Evolutionary conservation across 208 protist genomes (phyloP), one percentile per base, ranked within the genome.

Genomic region (Wallacemonas sp.): DNA sequence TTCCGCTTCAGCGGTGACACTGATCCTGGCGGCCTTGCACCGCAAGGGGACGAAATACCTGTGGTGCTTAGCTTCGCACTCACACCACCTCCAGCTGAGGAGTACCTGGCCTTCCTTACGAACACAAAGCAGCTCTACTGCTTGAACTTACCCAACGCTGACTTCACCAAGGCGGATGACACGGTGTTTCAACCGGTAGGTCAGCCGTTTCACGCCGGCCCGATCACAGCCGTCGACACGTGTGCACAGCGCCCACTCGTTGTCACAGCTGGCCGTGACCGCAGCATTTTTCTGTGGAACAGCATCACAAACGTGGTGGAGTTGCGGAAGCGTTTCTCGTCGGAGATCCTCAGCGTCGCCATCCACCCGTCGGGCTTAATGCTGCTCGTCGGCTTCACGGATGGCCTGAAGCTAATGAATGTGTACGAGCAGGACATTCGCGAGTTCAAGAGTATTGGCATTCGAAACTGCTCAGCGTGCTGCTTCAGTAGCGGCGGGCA

Each of bases 331-430:
- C 53, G 76, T 27, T 98, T 98, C 68, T 58, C 64, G n/a, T 85
- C 96, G 45, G 94, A 98, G 57, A 95, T 95, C 36, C 68, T 91
- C 60, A 96, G 91, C 67, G 79, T 99, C 42, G 92, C 96, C 17
- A 87, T 99, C 66, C 97, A 99, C 76, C 97, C 97, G 22, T 97
- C 86, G 21, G 98, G 98, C 21, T 76, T 98, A 22, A 85, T 97
- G 71, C 75, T 99, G 41, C 81, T 98, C 21, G 89, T 98, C 26
- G 97, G 94, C 53, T 98, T 98, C 69, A 54, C 80, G 17, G 97
- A 99, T 71, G 97, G 97, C 19, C 78, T 99, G 53, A 76, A 88
- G 24, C 86, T 99, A 39, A 97, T 98, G 91, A 98, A 98, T 85
- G 68, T 99, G 33, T 97, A 98, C 70, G 83, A 96, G 52, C 95